phyloP scores from a whole-genome alignment of 2,329 filamentous ascomycete genomes.

The Helotiales sp. region DNA sequence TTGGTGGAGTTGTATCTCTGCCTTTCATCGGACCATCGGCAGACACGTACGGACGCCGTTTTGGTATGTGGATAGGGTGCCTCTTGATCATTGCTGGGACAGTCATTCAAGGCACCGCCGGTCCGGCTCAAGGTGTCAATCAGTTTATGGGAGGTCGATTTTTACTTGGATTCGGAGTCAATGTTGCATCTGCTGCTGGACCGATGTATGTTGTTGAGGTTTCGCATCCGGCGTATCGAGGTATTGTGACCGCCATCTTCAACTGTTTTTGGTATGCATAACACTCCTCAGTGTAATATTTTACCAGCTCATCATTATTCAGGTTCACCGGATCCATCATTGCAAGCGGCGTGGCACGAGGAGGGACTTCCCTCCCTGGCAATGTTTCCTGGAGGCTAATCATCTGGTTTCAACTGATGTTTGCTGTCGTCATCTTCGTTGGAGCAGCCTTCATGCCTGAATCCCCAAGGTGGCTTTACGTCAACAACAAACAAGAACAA shows the following conservation, averaged over 20 bases:
- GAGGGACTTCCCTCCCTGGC: constrained; percentile 49
- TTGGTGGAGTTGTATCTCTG: constrained; percentile 54
- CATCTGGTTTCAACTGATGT: constrained; percentile 54
- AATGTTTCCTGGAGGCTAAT: constrained; percentile 57
- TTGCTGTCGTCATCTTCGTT: constrained; percentile 51
- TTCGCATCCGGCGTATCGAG: constrained; percentile 53
- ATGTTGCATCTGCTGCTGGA: constrained; percentile 52
- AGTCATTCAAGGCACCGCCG: constrained; percentile 50
- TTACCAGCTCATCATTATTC: constrained; percentile 27
- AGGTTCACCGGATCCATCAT: constrained; percentile 58
- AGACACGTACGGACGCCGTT: constrained; percentile 53
- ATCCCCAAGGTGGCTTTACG: constrained; percentile 58
- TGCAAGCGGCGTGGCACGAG: constrained; percentile 59
- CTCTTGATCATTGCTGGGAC: constrained; percentile 52
- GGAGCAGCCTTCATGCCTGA: constrained; percentile 62
- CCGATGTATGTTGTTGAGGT: constrained; percentile 56
- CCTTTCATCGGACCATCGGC: constrained; percentile 54
- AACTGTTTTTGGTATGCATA: constrained; percentile 39
- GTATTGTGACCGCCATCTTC: constrained; percentile 46
- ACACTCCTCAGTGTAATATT: constrained; percentile 38
- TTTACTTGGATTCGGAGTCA: constrained; percentile 62
- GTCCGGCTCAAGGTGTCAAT: constrained; percentile 40
- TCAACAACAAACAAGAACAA: constrained; percentile 46
- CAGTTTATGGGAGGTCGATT: constrained; percentile 63
- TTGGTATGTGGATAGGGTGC: constrained; percentile 54